phyloP scores from a whole-genome alignment of 2,329 filamentous ascomycete species.

The Xylariaceae sp. region DNA sequence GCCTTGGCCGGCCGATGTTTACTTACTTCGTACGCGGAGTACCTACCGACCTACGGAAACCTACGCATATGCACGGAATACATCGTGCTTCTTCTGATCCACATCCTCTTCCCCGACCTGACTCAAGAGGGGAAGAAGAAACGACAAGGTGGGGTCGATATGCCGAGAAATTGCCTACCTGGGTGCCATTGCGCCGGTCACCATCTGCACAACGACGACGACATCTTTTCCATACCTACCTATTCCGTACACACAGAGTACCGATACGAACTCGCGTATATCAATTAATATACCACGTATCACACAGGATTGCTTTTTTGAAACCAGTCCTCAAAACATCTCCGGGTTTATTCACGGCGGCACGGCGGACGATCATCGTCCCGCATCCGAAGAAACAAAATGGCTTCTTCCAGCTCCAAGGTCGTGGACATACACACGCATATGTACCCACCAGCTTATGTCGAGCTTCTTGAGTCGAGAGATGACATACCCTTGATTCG shows the following conservation, averaged over 20 bases:
- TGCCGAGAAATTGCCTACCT: background rate
- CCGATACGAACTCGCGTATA: background rate
- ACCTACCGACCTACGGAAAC: background rate
- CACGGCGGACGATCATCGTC: background rate
- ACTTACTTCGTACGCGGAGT: too few relatives aligned
- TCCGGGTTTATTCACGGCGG: background rate
- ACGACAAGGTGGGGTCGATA: background rate
- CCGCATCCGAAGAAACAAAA: constrained; percentile 16
- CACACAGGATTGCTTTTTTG: background rate
- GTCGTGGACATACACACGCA: constrained; percentile 66
- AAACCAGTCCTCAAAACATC: background rate
- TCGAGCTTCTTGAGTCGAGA: constrained; percentile 55
- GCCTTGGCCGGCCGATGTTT: too few relatives aligned
- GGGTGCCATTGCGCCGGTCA: background rate
- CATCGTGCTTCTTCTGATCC: background rate
- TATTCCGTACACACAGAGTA: background rate
- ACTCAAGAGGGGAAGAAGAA: background rate
- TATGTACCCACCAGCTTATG: constrained; percentile 62
- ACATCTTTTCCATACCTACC: background rate
- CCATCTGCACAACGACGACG: background rate
- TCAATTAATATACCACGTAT: background rate
- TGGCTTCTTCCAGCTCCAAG: constrained; percentile 35
- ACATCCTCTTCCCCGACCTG: background rate
- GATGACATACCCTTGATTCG: constrained; percentile 65
- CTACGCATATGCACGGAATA: background rate